A percentile compares a stretch with the other conserved stretches of the same genome.
Evolutionary conservation across 768 basidiomycete genomes (phyloP).

Genomic region (Boletellus emodensis): DNA sequence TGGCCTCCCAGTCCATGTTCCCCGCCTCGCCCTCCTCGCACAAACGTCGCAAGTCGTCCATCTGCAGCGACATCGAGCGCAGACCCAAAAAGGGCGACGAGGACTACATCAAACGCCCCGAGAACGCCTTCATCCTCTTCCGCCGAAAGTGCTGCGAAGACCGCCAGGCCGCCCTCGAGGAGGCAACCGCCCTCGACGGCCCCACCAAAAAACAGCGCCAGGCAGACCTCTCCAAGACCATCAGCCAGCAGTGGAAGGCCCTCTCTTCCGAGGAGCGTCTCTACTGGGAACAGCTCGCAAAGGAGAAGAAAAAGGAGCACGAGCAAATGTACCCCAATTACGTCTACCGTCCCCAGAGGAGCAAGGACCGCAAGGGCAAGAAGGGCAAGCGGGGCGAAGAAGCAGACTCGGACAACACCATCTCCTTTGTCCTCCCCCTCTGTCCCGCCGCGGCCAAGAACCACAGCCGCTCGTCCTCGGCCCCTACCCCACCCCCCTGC

Average conservation of each 20-base stretch:
- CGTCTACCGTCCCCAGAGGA: constrained; percentile 72
- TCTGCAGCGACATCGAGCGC: constrained; percentile 47
- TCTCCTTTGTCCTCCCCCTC: constrained; percentile 43
- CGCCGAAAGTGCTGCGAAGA: constrained; percentile 75
- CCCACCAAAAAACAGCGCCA: constrained; percentile 71
- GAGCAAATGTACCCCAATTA: constrained; percentile 72
- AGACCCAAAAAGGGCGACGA: constrained; percentile 64
- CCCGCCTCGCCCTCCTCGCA: constrained; percentile 34
- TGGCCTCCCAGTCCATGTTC: constrained; percentile 31
- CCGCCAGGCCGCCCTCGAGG: constrained; percentile 53
- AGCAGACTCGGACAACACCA: constrained; percentile 50
- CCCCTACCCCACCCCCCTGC: constrained; percentile 63
- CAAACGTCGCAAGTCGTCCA: constrained; percentile 51
- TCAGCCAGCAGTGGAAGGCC: constrained; percentile 77
- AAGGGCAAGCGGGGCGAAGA: constrained; percentile 38
- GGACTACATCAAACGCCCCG: constrained; percentile 79
- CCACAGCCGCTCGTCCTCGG: constrained; percentile 46
- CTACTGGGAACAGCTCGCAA: constrained; percentile 73
- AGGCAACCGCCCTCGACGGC: constrained; percentile 32
- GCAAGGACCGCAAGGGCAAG: constrained; percentile 44
- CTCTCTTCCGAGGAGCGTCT: constrained; percentile 61
- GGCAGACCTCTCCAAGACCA: constrained; percentile 77
- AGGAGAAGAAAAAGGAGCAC: constrained; percentile 78
- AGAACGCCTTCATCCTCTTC: constrained; percentile 85
- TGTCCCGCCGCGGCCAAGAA: constrained; percentile 40